Percentiles rank a stretch among this genome's conserved stretches.
Evolutionary conservation across 352 stramenopile genomes (phyloP).

Genomic region (Globisporangium acanthophoron): DNA sequence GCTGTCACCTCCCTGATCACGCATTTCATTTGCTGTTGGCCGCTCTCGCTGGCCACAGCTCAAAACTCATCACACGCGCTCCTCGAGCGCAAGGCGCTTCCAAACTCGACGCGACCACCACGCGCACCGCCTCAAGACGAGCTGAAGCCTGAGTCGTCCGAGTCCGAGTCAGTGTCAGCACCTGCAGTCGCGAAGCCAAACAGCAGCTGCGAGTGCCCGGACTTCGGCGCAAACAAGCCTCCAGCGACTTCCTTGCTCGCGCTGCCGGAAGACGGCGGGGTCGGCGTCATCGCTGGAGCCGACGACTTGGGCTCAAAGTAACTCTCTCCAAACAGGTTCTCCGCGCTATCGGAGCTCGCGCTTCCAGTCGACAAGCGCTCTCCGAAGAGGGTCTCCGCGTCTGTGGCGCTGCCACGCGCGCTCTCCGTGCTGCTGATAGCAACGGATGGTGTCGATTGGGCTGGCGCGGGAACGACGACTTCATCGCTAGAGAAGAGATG

Average conservation of each 20-base stretch:
- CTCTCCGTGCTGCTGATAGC: neutral
- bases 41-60: too few relatives aligned
- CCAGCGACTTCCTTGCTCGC: neutral
- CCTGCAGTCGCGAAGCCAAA: constrained; percentile 53
- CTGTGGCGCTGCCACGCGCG: constrained; percentile 1
- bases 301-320: constrained; percentile 1
- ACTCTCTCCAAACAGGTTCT: constrained; percentile 51
- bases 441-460: neutral
- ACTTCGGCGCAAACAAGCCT: neutral
- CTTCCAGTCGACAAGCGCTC: constrained; percentile 12
- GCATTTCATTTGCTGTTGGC: too few relatives aligned
- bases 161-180: constrained; percentile 41
- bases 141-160: constrained; percentile 45
- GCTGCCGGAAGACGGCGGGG: neutral
- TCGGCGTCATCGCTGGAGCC: neutral
- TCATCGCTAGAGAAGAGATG: neutral
- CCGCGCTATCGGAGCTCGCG: constrained; percentile 30
- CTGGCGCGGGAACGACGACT: neutral
- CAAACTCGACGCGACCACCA: neutral
- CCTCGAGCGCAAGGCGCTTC: too few relatives aligned
- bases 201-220: constrained; percentile 28
- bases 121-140: constrained; percentile 1
- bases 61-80: neutral
- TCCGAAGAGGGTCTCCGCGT: constrained; percentile 17
- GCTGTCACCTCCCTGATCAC: too few relatives aligned